Conservation (phyloP, 495 filamentous ascomycete genomes). For the Sordaria brevicollis region DNA sequence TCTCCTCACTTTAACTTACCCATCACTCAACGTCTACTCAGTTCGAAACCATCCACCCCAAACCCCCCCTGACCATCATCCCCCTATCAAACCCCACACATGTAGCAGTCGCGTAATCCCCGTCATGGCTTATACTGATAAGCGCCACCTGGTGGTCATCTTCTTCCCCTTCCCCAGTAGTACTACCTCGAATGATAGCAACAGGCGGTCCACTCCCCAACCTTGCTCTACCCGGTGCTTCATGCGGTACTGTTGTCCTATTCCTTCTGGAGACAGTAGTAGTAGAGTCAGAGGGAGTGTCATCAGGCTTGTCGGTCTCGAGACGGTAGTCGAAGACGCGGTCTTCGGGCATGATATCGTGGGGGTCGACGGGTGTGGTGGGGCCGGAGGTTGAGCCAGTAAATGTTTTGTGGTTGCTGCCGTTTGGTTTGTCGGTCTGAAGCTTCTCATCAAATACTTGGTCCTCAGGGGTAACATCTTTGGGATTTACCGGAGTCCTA, state of each 20-base stretch:
- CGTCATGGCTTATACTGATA: constrained; percentile 31
- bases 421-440: not conserved
- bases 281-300: no score
- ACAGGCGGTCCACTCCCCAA: constrained; percentile 9
- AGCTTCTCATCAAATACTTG: not conserved
- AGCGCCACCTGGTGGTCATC: constrained; percentile 9
- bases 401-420: no score
- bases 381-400: not conserved
- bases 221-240: not conserved
- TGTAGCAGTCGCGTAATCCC: constrained; percentile 22
- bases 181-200: constrained; percentile 11
- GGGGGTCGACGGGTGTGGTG: not conserved
- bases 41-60: not conserved
- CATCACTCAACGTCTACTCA: no score
- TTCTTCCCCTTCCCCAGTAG: not conserved
- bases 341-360: not conserved
- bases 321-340: not conserved
- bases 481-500: not conserved
- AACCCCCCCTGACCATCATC: not conserved
- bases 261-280: no score
- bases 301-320: not conserved
- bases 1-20: not conserved
- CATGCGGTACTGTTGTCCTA: not conserved
- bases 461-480: not conserved
- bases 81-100: constrained; percentile 16